Conservation (phyloP, 768 basidiomycete genomes). For the Suillus americanus region DNA sequence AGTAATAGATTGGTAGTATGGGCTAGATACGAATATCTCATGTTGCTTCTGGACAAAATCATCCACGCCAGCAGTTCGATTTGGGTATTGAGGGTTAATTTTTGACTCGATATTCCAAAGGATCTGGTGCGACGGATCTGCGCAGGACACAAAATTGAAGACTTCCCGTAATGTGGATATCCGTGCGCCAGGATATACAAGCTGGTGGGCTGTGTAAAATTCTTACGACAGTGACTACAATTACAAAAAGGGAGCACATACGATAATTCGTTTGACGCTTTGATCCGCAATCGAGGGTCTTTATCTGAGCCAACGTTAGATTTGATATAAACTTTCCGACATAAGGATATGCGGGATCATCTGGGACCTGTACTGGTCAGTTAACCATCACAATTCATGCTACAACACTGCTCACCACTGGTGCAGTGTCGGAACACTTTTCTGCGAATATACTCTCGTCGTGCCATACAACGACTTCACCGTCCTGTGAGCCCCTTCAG, state of each 20-base stretch:
- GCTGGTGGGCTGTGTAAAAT: slow-evolving; percentile 50
- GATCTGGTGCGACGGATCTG: slow-evolving; percentile 60
- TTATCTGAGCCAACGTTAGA: slow-evolving; percentile 75
- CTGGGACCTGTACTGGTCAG: slow-evolving; percentile 39
- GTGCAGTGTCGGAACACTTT: slow-evolving; percentile 70
- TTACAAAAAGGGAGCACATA: slow-evolving; percentile 33
- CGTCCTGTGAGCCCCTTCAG: slow-evolving; percentile 49
- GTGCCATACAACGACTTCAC: slow-evolving; percentile 78
- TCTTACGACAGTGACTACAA: slow-evolving; percentile 5
- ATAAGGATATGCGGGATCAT: slow-evolving; percentile 68
- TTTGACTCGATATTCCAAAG: slow-evolving; percentile 82
- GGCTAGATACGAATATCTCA: slow-evolving; percentile 53
- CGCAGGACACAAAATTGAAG: slow-evolving; percentile 75
- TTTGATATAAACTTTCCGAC: slow-evolving; percentile 78
- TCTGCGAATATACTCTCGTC: slow-evolving; percentile 61
- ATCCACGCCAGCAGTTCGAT: slow-evolving; percentile 51
- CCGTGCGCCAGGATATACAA: slow-evolving; percentile 64
- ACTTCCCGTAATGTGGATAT: slow-evolving; percentile 74
- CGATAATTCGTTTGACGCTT: slow-evolving; percentile 57
- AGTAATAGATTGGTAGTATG: slow-evolving; percentile 64
- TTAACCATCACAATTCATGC: background rate
- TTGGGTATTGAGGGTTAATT: slow-evolving; percentile 54
- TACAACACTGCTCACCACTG: slow-evolving; percentile 45
- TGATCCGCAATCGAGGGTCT: slow-evolving; percentile 81
- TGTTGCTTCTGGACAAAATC: slow-evolving; percentile 66